Evolutionary conservation across 2,329 filamentous ascomycete species (phyloP).

Genomic region (Fusarium haematococcum): DNA sequence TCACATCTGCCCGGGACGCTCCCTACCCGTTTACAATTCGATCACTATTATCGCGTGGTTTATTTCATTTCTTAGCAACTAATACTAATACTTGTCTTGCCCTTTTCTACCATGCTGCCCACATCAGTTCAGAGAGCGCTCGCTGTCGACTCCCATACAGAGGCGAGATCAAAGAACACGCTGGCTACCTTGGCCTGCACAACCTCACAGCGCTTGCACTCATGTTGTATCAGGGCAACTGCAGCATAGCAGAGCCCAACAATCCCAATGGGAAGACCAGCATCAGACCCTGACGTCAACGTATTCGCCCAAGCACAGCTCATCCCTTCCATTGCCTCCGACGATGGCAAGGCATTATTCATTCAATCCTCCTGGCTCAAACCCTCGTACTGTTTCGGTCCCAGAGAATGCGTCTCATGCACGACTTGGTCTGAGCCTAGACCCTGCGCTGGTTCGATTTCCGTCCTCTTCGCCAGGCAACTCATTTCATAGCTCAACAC

Average conservation of each 20-base stretch:
- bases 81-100: too few species aligned
- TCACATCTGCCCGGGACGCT: not conserved
- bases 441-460: not conserved
- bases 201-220: not conserved
- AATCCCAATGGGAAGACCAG: not conserved
- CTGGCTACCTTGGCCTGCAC: not conserved
- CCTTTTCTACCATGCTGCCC: too few species aligned
- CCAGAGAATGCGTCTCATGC: slow-evolving; percentile 6
- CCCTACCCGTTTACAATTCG: not conserved
- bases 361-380: not conserved
- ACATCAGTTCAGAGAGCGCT: too few species aligned
- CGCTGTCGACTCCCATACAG: too few species aligned
- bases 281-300: not conserved
- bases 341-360: not conserved
- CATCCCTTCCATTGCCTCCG: not conserved
- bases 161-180: not conserved
- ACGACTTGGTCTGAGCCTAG: not conserved
- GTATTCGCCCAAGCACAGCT: not conserved
- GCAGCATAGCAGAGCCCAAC: not conserved
- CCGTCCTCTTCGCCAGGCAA: slow-evolving; percentile 13
- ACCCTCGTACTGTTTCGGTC: slow-evolving; percentile 6
- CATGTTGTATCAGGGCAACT: not conserved
- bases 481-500: slow-evolving; percentile 17
- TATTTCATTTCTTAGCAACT: too few species aligned
- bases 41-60: not conserved